Evolutionary conservation across 441 rosid species (phyloP), one percentile per base, ranked within the genome.

Genomic region (Francoa sonchifolia): DNA sequence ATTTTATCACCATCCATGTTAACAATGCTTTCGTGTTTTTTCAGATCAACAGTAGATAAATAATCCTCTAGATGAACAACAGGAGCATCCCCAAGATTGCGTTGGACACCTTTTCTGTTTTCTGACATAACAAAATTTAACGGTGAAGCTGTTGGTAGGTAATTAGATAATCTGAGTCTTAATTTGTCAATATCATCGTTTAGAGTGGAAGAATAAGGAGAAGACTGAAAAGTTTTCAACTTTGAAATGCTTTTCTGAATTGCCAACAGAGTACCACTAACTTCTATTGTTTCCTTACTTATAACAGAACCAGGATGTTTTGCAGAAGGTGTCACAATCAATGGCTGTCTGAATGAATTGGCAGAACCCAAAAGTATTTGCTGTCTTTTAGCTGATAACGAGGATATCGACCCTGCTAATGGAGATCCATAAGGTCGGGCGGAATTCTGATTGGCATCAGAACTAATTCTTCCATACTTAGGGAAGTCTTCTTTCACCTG

Each of bases 321-420:
- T 15, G 87, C 78, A 25, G 83, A 79, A 74, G 89, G 77, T 57
- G 89, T 76, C 27, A 51, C 67, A 54, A 56, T 50, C 29, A 65
- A 41, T 33, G 48, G 21, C 12, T 48, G 52, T 33, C 55, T 59
- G 7, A 57, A 49, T 46, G 73, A 54, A 27, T 56, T 52, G 35
- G 61, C 67, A 57, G 69, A 20, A 41, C 49, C 64, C 45, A 53
- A 19, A 61, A 42, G 59, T 39, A 52, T 57, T 38, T 69, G 57
- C 41, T 51, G 52, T 44, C 42, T 57, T 54, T 61, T 63, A 39
- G 54, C 55, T 50, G 69, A 54, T 42, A 71, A 53, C 3, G 67
- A 62, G 23, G 76, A 59, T 51, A 52, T 46, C 29, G 74, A 68
- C 36, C 61, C 76, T 10, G 45, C 45, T 54, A 42, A 39, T 54